Conservation (phyloP, 2,329 filamentous ascomycete species). For the Colletotrichum sp. region DNA sequence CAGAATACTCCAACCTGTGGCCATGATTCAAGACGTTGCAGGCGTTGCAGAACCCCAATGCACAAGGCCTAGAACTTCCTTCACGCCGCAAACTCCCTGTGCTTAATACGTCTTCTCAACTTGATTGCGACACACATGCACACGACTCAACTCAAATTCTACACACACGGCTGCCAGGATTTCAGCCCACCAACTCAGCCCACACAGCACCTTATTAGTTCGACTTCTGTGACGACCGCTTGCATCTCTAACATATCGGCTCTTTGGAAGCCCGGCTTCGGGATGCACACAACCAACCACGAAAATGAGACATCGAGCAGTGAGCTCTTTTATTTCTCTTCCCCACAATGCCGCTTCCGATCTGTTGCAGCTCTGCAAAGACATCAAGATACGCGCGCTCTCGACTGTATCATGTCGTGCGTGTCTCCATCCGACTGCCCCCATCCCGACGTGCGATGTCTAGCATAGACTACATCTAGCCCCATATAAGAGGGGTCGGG, state of each 20-base stretch:
- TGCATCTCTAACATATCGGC: neutral
- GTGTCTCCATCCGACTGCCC: conserved; percentile 5
- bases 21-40: conserved; percentile 11
- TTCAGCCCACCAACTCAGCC: neutral
- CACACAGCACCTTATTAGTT: neutral
- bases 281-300: neutral
- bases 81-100: neutral
- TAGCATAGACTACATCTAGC: neutral
- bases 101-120: neutral
- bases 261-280: neutral
- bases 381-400: neutral
- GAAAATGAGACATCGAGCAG: neutral
- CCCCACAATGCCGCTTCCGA: neutral
- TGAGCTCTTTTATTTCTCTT: neutral
- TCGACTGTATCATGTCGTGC: conserved; percentile 13
- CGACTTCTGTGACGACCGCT: neutral
- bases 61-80: neutral
- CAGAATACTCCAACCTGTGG: neutral
- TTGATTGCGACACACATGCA: neutral
- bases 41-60: neutral
- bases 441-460: neutral
- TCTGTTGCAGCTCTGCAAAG: neutral
- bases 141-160: neutral
- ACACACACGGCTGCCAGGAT: neutral
- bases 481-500: conserved; percentile 13